Evolutionary conservation across 1,284 basidiomycete species (phyloP).

Genomic region (Sparassis latifolia): DNA sequence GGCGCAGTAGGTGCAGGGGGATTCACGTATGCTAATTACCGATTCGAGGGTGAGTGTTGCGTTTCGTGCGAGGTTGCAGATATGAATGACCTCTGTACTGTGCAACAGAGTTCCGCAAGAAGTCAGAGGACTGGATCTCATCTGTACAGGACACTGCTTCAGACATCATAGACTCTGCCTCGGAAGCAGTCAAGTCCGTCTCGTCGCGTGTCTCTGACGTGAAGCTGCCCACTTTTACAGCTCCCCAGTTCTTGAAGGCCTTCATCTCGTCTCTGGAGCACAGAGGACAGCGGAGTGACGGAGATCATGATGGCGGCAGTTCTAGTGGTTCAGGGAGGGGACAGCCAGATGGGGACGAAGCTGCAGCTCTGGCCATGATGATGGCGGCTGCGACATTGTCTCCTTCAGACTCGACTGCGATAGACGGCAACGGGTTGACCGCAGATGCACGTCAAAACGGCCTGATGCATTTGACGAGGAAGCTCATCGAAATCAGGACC

Average conservation of each 20-base stretch:
- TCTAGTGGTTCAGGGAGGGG: conserved; percentile 26
- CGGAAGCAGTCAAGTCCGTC: conserved; percentile 55
- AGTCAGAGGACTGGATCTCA: conserved; percentile 58
- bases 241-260: conserved; percentile 69
- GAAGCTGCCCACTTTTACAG: conserved; percentile 59
- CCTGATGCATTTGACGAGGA: conserved; percentile 89
- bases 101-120: conserved; percentile 58
- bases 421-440: conserved; percentile 32
- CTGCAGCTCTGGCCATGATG: conserved; percentile 61
- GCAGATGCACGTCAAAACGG: conserved; percentile 46
- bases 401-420: conserved; percentile 52
- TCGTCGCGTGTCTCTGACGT: conserved; percentile 52
- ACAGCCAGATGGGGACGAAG: conserved; percentile 48
- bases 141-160: conserved; percentile 63
- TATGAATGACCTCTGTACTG: not conserved
- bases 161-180: conserved; percentile 59
- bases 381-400: conserved; percentile 70
- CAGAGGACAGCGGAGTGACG: conserved; percentile 19
- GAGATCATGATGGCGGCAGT: conserved; percentile 22
- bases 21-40: conserved; percentile 88
- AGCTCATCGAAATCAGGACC: conserved; percentile 93
- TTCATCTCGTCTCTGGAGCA: conserved; percentile 40
- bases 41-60: conserved; percentile 77
- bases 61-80: not conserved
- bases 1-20: conserved; percentile 86